phyloP scores from a whole-genome alignment of 345 rosid genomes.

The Lepidium sativum region DNA sequence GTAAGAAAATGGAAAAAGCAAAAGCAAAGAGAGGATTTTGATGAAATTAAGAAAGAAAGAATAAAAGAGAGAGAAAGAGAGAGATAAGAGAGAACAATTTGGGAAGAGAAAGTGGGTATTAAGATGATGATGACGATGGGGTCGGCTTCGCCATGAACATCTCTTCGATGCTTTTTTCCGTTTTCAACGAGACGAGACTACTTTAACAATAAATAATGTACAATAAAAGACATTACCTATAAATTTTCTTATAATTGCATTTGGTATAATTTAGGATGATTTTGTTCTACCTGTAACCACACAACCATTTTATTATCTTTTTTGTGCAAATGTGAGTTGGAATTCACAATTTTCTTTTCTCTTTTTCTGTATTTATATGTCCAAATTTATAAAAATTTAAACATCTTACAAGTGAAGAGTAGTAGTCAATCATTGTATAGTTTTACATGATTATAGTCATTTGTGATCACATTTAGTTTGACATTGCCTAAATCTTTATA shows the following conservation, averaged over 20 bases:
- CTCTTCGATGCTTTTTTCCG: background rate
- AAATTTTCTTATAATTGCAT: background rate
- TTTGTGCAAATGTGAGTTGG: background rate
- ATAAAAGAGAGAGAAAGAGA: background rate
- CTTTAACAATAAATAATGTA: too few relatives aligned
- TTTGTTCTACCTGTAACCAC: background rate
- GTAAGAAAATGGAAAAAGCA: background rate
- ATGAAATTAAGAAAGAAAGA: slow-evolving; percentile 5
- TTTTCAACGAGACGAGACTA: too few relatives aligned
- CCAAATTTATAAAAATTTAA: background rate
- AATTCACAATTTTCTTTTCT: background rate
- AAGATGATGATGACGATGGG: slow-evolving; percentile 22
- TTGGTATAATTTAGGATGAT: background rate
- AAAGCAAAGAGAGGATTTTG: background rate
- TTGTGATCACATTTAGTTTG: background rate
- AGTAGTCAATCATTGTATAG: background rate
- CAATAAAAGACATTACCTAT: background rate
- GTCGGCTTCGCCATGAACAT: slow-evolving; percentile 30
- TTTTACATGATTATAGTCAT: slow-evolving; percentile 5
- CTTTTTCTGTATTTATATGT: background rate
- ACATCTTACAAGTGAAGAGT: background rate
- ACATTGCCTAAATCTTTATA: background rate
- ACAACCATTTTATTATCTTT: background rate
- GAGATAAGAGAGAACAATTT: slow-evolving; percentile 18
- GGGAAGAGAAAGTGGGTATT: slow-evolving; percentile 4